phyloP scores from a whole-genome alignment of 306 rosid species.

The Fragaria vesca region DNA sequence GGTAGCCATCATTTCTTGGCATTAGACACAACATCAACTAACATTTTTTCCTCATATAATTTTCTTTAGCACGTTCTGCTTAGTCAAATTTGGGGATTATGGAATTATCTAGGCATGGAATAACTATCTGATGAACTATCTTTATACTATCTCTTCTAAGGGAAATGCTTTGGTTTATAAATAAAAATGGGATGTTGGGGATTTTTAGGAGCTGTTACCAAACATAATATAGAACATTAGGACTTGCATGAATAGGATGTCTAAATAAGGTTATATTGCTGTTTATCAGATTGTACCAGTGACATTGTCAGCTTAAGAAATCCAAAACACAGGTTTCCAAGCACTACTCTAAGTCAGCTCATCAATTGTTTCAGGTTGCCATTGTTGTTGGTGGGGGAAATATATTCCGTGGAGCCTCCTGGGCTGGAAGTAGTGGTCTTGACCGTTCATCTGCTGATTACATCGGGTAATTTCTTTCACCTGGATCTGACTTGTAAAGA shows the following conservation, averaged over 20 bases:
- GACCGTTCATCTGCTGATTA: conserved; percentile 98
- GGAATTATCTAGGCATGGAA: conserved; percentile 3
- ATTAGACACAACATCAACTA: not conserved
- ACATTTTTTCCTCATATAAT: not conserved
- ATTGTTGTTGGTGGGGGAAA: conserved; percentile 96
- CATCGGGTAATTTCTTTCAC: conserved; percentile 65
- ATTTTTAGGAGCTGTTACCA: not conserved
- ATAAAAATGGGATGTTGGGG: not conserved
- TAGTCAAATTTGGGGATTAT: not conserved
- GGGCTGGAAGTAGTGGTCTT: conserved; percentile 90
- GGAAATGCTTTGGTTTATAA: conserved; percentile 2
- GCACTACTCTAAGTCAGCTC: conserved; percentile 15
- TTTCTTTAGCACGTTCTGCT: not conserved
- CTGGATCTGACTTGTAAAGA: not conserved
- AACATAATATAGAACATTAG: not conserved
- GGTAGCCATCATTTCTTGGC: conserved; percentile 40
- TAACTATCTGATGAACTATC: not conserved
- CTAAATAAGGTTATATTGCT: not conserved
- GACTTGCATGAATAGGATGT: not conserved
- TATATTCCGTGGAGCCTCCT: conserved; percentile 89
- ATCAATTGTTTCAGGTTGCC: conserved; percentile 73
- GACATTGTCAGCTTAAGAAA: not conserved
- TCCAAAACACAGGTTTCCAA: not conserved
- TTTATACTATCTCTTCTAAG: not conserved
- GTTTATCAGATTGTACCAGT: not conserved